Evolutionary conservation across 208 protist species (phyloP), one percentile per base, ranked within the genome.

Genomic region (Leishmania mexicana): DNA sequence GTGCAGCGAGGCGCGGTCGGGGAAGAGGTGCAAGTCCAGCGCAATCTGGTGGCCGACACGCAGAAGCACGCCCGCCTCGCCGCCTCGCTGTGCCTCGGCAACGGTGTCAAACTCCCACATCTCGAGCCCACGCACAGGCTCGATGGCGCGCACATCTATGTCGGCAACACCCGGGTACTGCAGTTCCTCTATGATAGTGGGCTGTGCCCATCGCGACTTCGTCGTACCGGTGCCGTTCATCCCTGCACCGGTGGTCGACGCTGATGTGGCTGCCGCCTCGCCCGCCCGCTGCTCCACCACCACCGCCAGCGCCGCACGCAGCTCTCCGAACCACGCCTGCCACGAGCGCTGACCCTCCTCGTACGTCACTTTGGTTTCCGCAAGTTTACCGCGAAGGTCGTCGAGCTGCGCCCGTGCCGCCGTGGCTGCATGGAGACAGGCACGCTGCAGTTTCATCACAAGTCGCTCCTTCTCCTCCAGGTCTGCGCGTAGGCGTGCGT

Each of bases 21-120:
- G 57, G 75, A 94, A 94, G 31, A 97, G 85, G 3, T 78, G 51
- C 92, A 90, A 94, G 38, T 85, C 67, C 40, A 78, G 74, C 17
- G 89, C 93, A 40, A 90, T 85, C 53, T 87, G 85, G 28, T 80
- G 62, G 15, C 92, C 93, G 19, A 89, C 78, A 47, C 82, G 84
- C 78, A 92, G 80, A 17, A 95, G 79, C 21, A 92, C 74, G 72
- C 79, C 82, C 38, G 78, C 71, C 58, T 67, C 78, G 17, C 17
- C 73, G 4, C 68, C 70, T 42, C 82, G 82, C 68, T 62, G 73
- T 68, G 71, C 81, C 40, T 82, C 81, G 3, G 60, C 78, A 51
- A 81, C 70, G 19, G 81, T 81, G 53, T 88, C 76, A 42, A 86
- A 79, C n/a, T 79, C 80, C 75, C 81, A 87, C 60, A 35, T 42